Percentiles rank a stretch among this genome's conserved stretches.
phyloP scores from a whole-genome alignment of 805 yeast genomes.

The Ogataea trehalophila region DNA sequence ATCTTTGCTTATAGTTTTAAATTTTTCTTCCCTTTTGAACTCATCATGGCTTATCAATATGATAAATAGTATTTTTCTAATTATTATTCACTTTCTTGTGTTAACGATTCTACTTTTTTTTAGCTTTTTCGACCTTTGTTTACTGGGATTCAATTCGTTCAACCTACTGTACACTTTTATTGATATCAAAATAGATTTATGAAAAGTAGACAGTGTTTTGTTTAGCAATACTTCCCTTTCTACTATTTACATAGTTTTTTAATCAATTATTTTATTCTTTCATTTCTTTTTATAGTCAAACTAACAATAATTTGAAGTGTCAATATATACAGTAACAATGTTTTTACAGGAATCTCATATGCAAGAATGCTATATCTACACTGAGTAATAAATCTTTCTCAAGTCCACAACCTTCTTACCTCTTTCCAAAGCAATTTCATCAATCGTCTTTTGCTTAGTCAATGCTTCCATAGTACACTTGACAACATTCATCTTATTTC shows the following conservation, averaged over 20 bases:
- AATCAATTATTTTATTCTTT: background rate
- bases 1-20: no score
- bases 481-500: slow-evolving; percentile 92
- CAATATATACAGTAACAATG: background rate
- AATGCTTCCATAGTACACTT: slow-evolving; percentile 87
- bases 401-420: slow-evolving; percentile 95
- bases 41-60: no score
- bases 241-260: background rate
- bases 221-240: no score
- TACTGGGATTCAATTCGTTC: background rate
- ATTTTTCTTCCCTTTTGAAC: no score
- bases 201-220: no score
- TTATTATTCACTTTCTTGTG: background rate
- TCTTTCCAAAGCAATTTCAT: slow-evolving; percentile 83
- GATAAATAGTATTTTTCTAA: background rate
- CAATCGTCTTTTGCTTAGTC: slow-evolving; percentile 69
- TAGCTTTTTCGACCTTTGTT: background rate
- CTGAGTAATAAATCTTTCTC: slow-evolving; percentile 74
- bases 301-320: background rate
- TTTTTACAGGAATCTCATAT: background rate
- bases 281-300: background rate
- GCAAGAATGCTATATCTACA: slow-evolving; percentile 7
- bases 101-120: background rate
- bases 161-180: no score
- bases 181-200: no score